phyloP scores from a whole-genome alignment of 768 basidiomycete genomes.

The Boletus subparvulus region DNA sequence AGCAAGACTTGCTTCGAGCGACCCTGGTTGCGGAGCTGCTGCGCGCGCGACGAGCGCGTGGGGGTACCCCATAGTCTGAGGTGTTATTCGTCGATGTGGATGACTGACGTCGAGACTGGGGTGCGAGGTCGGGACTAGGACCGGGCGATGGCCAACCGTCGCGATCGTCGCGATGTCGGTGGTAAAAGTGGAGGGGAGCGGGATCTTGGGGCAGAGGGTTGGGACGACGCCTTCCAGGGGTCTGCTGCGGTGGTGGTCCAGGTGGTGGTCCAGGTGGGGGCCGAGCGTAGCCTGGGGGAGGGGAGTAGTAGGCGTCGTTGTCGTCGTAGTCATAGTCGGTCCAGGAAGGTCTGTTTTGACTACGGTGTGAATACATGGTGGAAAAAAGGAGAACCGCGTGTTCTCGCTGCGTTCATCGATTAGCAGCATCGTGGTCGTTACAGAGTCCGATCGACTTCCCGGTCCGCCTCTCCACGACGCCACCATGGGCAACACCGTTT shows the following conservation, averaged over 20 bases:
- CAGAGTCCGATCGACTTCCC: no score
- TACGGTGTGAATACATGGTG: neutral
- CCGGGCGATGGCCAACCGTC: slow-evolving; percentile 13
- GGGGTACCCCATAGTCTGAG: no score
- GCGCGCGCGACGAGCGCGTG: no score
- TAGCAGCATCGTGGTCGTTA: neutral
- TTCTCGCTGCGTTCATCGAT: slow-evolving; percentile 6
- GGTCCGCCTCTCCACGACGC: neutral
- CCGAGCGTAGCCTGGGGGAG: slow-evolving; percentile 6
- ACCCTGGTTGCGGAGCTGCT: no score
- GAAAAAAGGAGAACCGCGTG: neutral
- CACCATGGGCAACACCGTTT: slow-evolving; percentile 30
- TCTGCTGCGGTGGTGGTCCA: slow-evolving; percentile 3
- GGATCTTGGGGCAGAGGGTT: slow-evolving; percentile 11
- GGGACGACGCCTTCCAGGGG: slow-evolving; percentile 17
- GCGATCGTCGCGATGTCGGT: slow-evolving; percentile 24
- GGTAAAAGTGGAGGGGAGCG: slow-evolving; percentile 8
- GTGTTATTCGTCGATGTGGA: no score
- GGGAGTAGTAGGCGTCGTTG: slow-evolving; percentile 15
- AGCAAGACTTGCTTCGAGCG: no score
- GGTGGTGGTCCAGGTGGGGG: neutral
- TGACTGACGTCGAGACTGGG: no score
- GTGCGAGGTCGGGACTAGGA: slow-evolving; percentile 9
- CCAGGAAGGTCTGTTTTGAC: slow-evolving; percentile 1
- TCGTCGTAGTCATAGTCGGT: slow-evolving; percentile 11